Evolutionary conservation across 371 early-diverging fungal species (phyloP).

Genomic region (Lichtheimia ramosa): DNA sequence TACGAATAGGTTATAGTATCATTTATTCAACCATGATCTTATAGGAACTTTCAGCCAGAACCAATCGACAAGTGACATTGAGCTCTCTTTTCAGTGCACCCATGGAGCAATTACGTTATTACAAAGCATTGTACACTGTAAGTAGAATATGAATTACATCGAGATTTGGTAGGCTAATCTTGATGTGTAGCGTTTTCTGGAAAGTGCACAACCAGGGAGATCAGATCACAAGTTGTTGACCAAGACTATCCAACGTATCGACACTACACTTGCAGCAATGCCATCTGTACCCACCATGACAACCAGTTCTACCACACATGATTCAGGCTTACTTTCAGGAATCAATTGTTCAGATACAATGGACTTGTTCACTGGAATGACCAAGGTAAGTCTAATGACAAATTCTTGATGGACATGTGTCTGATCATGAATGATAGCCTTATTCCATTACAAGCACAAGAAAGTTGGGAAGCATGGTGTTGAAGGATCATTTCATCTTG

Average conservation of each 20-base stretch:
- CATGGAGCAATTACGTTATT: constrained; percentile 40
- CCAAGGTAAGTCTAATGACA: constrained; percentile 5
- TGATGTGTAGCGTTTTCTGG: constrained; percentile 21
- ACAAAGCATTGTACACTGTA: constrained; percentile 52
- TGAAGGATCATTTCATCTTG: constrained; percentile 19
- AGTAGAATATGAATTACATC: not conserved
- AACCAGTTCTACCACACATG: not conserved
- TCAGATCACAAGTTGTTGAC: constrained; percentile 29
- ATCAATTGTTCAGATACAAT: constrained; percentile 23
- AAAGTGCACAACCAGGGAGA: constrained; percentile 37
- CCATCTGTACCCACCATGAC: not conserved
- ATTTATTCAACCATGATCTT: not conserved
- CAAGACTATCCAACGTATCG: constrained; percentile 31
- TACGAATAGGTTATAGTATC: not conserved
- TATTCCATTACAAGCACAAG: not conserved
- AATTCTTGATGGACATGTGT: too few relatives aligned
- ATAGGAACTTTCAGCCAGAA: constrained; percentile 18
- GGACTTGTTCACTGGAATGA: constrained; percentile 18
- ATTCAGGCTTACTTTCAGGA: constrained; percentile 1
- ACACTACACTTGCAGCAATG: constrained; percentile 14
- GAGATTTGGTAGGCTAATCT: not conserved
- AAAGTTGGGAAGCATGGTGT: constrained; percentile 1
- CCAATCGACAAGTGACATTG: constrained; percentile 27
- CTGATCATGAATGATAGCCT: not conserved
- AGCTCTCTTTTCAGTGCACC: constrained; percentile 46